Evolutionary conservation across 768 basidiomycete genomes (phyloP).

Genomic region (Suillus variegatus): DNA sequence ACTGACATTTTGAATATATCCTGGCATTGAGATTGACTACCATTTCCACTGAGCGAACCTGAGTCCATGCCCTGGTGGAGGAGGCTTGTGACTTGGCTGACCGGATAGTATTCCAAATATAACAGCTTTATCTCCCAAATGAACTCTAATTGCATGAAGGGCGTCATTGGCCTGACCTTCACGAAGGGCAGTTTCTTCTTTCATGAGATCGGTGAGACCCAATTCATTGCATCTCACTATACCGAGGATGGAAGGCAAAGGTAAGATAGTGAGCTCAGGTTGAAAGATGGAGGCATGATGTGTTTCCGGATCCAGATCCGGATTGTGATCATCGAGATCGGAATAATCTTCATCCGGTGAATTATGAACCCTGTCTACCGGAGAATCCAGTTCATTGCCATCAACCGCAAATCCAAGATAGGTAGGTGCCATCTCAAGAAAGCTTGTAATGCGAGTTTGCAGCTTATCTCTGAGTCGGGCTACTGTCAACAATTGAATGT

Average conservation of each 20-base stretch:
- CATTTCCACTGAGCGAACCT: not conserved
- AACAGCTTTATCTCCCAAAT: slow-evolving; percentile 15
- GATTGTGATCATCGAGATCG: not conserved
- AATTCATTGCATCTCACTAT: not conserved
- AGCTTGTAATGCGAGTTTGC: not conserved
- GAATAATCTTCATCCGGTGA: not conserved
- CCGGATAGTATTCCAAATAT: slow-evolving; percentile 3
- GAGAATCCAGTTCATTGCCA: not conserved
- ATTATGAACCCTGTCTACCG: too few relatives aligned
- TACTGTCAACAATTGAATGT: too few relatives aligned
- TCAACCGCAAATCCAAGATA: not conserved
- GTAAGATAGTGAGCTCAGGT: not conserved
- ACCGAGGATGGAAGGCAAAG: slow-evolving; percentile 1
- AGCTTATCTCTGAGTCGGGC: too few relatives aligned
- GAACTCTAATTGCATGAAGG: slow-evolving; percentile 10
- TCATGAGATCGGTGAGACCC: not conserved
- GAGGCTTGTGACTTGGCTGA: slow-evolving; percentile 1
- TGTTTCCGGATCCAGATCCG: not conserved
- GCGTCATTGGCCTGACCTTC: slow-evolving; percentile 20
- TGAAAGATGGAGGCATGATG: not conserved
- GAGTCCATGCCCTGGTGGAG: slow-evolving; percentile 2
- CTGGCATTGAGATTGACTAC: slow-evolving; percentile 4
- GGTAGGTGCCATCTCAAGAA: not conserved
- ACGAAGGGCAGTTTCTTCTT: slow-evolving; percentile 11
- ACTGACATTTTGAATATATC: too few relatives aligned